phyloP scores from a whole-genome alignment of 352 stramenopile genomes.

The Pythium utonaiense region DNA sequence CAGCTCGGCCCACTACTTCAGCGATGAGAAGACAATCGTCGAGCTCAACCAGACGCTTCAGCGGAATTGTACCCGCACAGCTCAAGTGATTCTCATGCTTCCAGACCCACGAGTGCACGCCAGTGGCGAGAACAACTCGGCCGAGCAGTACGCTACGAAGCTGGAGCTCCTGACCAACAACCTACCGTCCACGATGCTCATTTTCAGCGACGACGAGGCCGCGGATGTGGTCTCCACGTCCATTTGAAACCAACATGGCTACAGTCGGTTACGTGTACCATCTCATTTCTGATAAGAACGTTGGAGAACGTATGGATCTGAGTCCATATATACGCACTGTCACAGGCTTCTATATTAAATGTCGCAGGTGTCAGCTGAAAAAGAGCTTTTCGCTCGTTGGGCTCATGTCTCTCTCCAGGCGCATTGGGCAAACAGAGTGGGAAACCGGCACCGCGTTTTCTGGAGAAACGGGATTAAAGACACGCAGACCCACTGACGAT shows the following conservation, averaged over 20 bases:
- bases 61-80: conserved; percentile 35
- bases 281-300: conserved; percentile 8
- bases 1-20: conserved; percentile 18
- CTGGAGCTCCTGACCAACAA: conserved; percentile 40
- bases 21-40: conserved; percentile 20
- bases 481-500: not conserved
- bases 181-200: conserved; percentile 48
- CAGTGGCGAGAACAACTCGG: not conserved
- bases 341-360: not conserved
- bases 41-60: conserved; percentile 51
- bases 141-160: conserved; percentile 28
- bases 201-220: conserved; percentile 44
- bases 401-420: not conserved
- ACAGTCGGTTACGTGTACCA: not conserved
- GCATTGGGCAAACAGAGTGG: not conserved
- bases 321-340: not conserved
- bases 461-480: not conserved
- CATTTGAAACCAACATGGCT: conserved; percentile 32
- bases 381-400: not conserved
- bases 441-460: not conserved
- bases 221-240: conserved; percentile 36
- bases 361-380: not conserved
- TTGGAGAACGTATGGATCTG: not conserved
- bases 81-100: conserved; percentile 43
- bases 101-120: conserved; percentile 26